Conservation (phyloP, 2,329 filamentous ascomycete genomes). For the Calonectria pseudoreteaudii region DNA sequence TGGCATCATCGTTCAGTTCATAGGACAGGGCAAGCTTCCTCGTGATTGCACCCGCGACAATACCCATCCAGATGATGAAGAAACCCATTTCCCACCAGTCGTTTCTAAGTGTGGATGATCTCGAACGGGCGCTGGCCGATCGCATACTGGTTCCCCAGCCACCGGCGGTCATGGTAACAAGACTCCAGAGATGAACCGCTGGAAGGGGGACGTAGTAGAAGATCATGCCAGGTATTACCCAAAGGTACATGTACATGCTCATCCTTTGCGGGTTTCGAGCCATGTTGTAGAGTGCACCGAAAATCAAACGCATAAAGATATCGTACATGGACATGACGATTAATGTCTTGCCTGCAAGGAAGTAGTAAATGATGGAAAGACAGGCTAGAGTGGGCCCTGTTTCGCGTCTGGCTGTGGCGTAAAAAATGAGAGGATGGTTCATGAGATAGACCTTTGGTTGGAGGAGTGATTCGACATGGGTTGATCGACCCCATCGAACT, state of each 20-base stretch:
- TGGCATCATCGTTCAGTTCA: neutral
- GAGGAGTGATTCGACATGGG: slow-evolving; percentile 40
- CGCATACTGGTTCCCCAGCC: slow-evolving; percentile 43
- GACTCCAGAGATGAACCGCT: slow-evolving; percentile 40
- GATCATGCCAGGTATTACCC: slow-evolving; percentile 39
- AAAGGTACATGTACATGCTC: slow-evolving; percentile 22
- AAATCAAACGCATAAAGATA: slow-evolving; percentile 25
- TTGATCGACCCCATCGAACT: slow-evolving; percentile 40
- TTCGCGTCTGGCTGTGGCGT: slow-evolving; percentile 38
- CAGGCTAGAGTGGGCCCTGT: slow-evolving; percentile 34
- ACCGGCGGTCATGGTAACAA: slow-evolving; percentile 39
- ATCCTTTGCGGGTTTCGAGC: slow-evolving; percentile 40
- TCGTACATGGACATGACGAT: slow-evolving; percentile 32
- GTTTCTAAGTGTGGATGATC: slow-evolving; percentile 31
- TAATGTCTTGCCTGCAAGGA: slow-evolving; percentile 33
- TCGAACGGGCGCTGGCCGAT: slow-evolving; percentile 29
- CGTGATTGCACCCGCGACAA: slow-evolving; percentile 30
- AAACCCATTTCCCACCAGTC: slow-evolving; percentile 41
- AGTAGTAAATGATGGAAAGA: slow-evolving; percentile 36
- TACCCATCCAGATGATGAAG: slow-evolving; percentile 40
- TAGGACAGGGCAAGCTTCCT: slow-evolving; percentile 12
- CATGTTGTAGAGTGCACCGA: slow-evolving; percentile 34
- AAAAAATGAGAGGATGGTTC: slow-evolving; percentile 42
- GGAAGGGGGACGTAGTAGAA: slow-evolving; percentile 42
- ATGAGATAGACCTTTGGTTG: slow-evolving; percentile 39